Conservation (phyloP, 2,329 filamentous ascomycete genomes). For the Pyricularia grisea region DNA sequence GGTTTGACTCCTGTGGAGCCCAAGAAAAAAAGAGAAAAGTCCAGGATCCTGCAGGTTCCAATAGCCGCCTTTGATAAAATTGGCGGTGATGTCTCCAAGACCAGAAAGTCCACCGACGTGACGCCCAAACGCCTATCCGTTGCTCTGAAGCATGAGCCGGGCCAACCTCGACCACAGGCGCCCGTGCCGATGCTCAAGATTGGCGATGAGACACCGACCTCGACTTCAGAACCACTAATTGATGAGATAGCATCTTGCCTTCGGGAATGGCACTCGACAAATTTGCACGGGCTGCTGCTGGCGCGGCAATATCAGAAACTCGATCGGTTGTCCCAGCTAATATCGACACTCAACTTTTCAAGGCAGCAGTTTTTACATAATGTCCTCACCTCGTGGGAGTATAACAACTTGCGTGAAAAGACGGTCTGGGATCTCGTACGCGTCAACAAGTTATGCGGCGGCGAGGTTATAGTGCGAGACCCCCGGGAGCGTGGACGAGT, state of each 20-base stretch:
- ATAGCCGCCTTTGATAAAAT: constrained; percentile 15
- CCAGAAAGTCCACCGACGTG: neutral
- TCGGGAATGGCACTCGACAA: constrained; percentile 96
- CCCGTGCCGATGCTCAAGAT: constrained; percentile 97
- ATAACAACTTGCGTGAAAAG: constrained; percentile 70
- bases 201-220: constrained; percentile 91
- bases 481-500: constrained; percentile 75
- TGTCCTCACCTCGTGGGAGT: constrained; percentile 80
- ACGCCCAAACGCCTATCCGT: constrained; percentile 31
- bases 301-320: constrained; percentile 72
- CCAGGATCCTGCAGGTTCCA: constrained; percentile 12
- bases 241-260: constrained; percentile 97
- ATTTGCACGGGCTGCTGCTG: constrained; percentile 84
- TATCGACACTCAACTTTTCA: constrained; percentile 74
- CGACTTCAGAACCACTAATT: constrained; percentile 78
- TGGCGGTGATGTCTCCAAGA: constrained; percentile 10
- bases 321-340: constrained; percentile 71
- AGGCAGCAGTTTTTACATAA: constrained; percentile 89
- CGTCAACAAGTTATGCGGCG: constrained; percentile 88
- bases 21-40: constrained; percentile 25
- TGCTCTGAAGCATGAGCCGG: constrained; percentile 50
- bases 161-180: constrained; percentile 69
- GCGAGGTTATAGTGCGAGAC: constrained; percentile 91
- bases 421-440: constrained; percentile 93
- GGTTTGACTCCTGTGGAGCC: constrained; percentile 30